Percentiles rank a stretch among this genome's conserved stretches.
phyloP scores from a whole-genome alignment of 306 rosid genomes.

The Inga leiocalycina region DNA sequence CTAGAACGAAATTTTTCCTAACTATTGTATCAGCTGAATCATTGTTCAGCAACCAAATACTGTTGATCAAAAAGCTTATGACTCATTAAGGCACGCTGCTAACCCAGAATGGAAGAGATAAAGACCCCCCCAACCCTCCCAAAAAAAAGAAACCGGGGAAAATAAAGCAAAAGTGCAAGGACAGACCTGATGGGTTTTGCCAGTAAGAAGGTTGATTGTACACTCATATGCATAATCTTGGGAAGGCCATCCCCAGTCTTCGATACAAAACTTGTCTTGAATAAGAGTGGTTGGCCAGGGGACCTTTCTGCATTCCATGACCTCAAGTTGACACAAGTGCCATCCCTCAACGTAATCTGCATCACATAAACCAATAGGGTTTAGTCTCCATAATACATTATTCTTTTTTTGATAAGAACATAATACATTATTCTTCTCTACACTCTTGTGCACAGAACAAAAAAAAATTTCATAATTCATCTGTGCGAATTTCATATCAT shows the following conservation, averaged over 20 bases:
- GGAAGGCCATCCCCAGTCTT: constrained; percentile 81
- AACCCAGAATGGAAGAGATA: constrained; percentile 4
- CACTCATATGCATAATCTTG: constrained; percentile 86
- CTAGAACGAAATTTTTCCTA: background rate
- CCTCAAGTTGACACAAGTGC: constrained; percentile 84
- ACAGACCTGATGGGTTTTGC: constrained; percentile 90
- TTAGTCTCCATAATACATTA: constrained; percentile 25
- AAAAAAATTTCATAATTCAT: constrained; percentile 12
- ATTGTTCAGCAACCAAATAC: constrained; percentile 17
- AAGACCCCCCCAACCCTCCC: background rate
- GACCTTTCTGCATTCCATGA: constrained; percentile 80
- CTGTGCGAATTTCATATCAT: constrained; percentile 24
- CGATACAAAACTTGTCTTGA: constrained; percentile 62
- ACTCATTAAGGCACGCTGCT: background rate
- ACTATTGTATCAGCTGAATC: background rate
- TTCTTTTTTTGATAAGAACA: background rate
- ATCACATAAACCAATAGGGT: constrained; percentile 27
- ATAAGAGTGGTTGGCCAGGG: constrained; percentile 68
- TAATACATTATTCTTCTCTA: background rate
- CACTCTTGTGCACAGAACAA: constrained; percentile 4
- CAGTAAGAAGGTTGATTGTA: constrained; percentile 90
- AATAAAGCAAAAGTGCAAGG: background rate
- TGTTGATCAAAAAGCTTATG: background rate
- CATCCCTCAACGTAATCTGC: constrained; percentile 79
- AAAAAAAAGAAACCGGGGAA: too few species aligned